Evolutionary conservation across 768 basidiomycete species (phyloP).

Genomic region (Coprinopsis marcescibilis): DNA sequence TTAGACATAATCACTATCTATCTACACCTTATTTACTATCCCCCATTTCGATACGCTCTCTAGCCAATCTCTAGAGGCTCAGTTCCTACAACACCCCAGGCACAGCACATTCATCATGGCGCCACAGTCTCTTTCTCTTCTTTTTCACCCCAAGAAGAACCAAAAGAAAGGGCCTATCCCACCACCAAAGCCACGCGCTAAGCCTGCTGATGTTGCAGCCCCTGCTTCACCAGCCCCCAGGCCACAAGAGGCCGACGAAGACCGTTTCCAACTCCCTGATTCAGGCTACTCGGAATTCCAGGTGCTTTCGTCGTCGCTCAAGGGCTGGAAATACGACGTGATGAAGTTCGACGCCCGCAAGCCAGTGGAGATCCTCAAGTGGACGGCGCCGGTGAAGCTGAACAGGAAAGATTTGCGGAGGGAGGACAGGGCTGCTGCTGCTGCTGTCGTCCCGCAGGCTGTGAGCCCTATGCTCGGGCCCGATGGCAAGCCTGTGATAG

Average conservation of each 20-base stretch:
- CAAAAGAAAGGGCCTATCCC: slow-evolving; percentile 33
- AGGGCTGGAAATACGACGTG: slow-evolving; percentile 88
- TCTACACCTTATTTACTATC: background rate
- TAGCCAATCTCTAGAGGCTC: too few relatives aligned
- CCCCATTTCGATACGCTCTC: too few relatives aligned
- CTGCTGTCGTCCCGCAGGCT: slow-evolving; percentile 38
- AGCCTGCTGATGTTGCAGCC: slow-evolving; percentile 25
- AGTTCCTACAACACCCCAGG: too few relatives aligned
- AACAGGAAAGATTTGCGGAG: slow-evolving; percentile 79
- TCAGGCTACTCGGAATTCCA: slow-evolving; percentile 70
- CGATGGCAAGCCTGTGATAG: slow-evolving; percentile 82
- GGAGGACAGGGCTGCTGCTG: slow-evolving; percentile 31
- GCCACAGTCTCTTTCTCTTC: slow-evolving; percentile 34
- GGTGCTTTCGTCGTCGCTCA: slow-evolving; percentile 72
- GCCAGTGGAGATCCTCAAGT: slow-evolving; percentile 59
- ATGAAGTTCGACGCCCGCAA: slow-evolving; percentile 86
- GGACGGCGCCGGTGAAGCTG: slow-evolving; percentile 74
- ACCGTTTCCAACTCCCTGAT: slow-evolving; percentile 56
- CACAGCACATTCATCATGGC: background rate
- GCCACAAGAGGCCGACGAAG: slow-evolving; percentile 33
- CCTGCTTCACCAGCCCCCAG: slow-evolving; percentile 7
- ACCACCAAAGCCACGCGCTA: slow-evolving; percentile 34
- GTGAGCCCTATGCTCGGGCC: slow-evolving; percentile 72
- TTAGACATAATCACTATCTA: background rate
- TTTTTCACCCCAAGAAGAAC: slow-evolving; percentile 69